Base-by-base conservation (phyloP, 1,139 yeast species). In the Scheffersomyces segobiensis region DNA sequence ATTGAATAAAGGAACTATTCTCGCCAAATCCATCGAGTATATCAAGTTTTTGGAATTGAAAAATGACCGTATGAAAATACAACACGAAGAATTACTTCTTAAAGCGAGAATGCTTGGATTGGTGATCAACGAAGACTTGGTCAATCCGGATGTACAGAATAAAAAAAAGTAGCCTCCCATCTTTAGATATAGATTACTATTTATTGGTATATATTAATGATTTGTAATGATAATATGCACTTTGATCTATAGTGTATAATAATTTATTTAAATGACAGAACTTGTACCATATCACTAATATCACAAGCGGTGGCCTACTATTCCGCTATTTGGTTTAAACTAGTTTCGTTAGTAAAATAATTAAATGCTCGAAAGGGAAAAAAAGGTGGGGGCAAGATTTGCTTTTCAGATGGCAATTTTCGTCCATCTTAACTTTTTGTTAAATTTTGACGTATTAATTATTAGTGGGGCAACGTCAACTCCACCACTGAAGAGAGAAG, bases 1-100 rank as follows among this genome's bases (percentile, higher is more conserved):
- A 62, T 67, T 80, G 54, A 79, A 79, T 64, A 80, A 80, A 65
- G 83, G 83, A 2, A 79, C 81, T 19, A 79, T 79, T 21, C 67
- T 80, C 55, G 74, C 81, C 55, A 80, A 80, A 63, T 75, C 79
- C 19, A 76, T 80, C 24, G 84, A 80, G 63, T 80, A 80, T 63
- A 79, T 80, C 63, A 75, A 77, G 63, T 79, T 78, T 60, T 68
- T 80, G 55, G 83, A 80, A 60, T 61, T 70, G 59, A 78, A 80
- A 60, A 79, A 80, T 59, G 68, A 67, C 46, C 66, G 71, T 55
- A 75, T 79, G 73, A 72, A 63, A 63, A 63, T 63, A 49, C 81
- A 79, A 60, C 75, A 77, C 56, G 71, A 72, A 24, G 74, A 74
- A 53, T 67, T 80, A 54, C 54, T 75, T 32, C 63, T 67, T 53